Base-by-base conservation (phyloP, 106 monocot species). In the Narthecium ossifragum region DNA sequence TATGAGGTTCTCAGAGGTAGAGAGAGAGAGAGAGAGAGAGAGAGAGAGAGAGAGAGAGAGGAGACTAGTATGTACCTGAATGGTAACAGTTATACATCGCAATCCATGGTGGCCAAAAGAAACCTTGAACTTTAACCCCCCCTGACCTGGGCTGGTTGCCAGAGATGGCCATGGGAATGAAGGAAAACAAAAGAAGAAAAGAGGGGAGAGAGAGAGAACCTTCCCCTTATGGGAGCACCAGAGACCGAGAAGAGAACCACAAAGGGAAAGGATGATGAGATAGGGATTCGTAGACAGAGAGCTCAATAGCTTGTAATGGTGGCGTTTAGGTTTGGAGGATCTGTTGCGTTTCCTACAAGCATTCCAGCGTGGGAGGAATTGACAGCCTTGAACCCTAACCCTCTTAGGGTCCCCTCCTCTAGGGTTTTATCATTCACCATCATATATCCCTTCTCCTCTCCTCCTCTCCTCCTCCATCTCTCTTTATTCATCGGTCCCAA, bases 81-180 rank as follows among this genome's bases (percentile, higher is more conserved):
- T 18, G 60, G 59, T 48, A 71, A 71, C 63, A 71, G 63, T 71
- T 71, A 63, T 30, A 71, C 71, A 71, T 71, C 71, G 53, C 63
- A 53, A 71, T 71, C 71, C n/a, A 26, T 17, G 51, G 72, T 31
- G 29, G n/a, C 46, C 36, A 18, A 61, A 70, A 70, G 53, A 70
- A 37, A 27, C 38, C 15, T 20, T 41, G 38, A 43, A 7, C 51
- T 63, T 71, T 71, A 63, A 52, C 51, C 62, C 53, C 54, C 21
- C 40, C 55, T 63, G 55, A 63, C 62, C 69, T 70, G 18, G 32
- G 51, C 50, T 40, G 52, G 60, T 70, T 70, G 31, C 71, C 55
- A 36, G 39, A 63, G 36, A 38, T 29, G 63, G 54, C 43, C 55
- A 71, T 34, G 9, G 18, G 22, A 26, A n/a, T 11, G 12, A n/a